phyloP scores from a whole-genome alignment of 1,284 basidiomycete species.

The Butyriboletus appendiculatus region DNA sequence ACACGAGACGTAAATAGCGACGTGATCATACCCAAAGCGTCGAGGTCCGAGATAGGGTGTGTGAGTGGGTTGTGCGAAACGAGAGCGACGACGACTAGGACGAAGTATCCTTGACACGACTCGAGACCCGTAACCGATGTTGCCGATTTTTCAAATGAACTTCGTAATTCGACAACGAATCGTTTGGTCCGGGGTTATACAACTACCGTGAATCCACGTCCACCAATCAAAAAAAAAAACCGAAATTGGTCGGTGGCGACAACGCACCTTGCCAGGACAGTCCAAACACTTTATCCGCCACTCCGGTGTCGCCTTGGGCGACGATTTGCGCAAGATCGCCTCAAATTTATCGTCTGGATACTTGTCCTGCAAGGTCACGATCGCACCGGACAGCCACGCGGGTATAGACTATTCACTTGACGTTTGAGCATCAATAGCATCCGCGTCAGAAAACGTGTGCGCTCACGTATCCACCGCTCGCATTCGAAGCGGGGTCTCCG shows the following conservation, averaged over 20 bases:
- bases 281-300: slow-evolving; percentile 96
- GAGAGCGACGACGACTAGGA: slow-evolving; percentile 18
- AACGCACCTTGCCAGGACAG: slow-evolving; percentile 85
- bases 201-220: slow-evolving; percentile 47
- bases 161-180: slow-evolving; percentile 89
- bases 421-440: slow-evolving; percentile 38
- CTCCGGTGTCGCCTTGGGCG: slow-evolving; percentile 55
- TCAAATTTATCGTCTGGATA: slow-evolving; percentile 88
- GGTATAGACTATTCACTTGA: slow-evolving; percentile 54
- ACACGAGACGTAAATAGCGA: slow-evolving; percentile 20
- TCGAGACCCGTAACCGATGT: slow-evolving; percentile 63
- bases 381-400: slow-evolving; percentile 67
- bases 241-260: too few relatives aligned
- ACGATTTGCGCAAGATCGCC: slow-evolving; percentile 63
- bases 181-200: slow-evolving; percentile 92
- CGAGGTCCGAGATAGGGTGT: slow-evolving; percentile 11
- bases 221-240: neutral
- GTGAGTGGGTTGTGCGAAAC: neutral
- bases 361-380: slow-evolving; percentile 64
- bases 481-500: slow-evolving; percentile 13
- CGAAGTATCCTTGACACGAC: slow-evolving; percentile 28
- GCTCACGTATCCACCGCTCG: slow-evolving; percentile 32
- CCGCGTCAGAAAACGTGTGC: slow-evolving; percentile 17
- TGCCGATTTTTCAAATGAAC: slow-evolving; percentile 84
- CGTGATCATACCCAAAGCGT: slow-evolving; percentile 4